Evolutionary conservation across 805 yeast genomes (phyloP).

Genomic region (Sugiyamaella mastotermitis): DNA sequence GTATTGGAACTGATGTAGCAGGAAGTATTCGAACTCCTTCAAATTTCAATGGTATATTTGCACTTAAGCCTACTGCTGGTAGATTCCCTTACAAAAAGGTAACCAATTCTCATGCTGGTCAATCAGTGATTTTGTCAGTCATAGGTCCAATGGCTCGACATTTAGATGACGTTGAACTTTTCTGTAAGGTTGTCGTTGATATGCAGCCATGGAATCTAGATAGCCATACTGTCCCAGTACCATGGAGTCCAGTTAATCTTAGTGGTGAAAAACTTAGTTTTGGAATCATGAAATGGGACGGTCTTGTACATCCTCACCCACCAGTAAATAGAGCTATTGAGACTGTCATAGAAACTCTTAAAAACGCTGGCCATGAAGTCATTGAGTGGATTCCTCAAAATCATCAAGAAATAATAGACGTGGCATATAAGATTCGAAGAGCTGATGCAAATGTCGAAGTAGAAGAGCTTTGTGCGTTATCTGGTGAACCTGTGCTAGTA

Average conservation of each 20-base stretch:
- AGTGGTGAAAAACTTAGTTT: conserved; percentile 33
- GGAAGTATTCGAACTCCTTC: conserved; percentile 50
- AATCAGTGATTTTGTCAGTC: conserved; percentile 34
- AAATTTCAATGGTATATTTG: conserved; percentile 33
- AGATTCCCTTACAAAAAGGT: conserved; percentile 26
- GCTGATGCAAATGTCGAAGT: conserved; percentile 30
- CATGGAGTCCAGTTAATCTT: conserved; percentile 21
- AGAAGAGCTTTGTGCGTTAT: conserved; percentile 47
- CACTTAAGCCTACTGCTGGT: conserved; percentile 12
- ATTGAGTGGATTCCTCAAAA: conserved; percentile 11
- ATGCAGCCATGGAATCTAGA: conserved; percentile 41
- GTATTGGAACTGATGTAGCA: conserved; percentile 50
- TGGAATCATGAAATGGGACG: conserved; percentile 41
- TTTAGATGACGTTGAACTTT: conserved; percentile 34
- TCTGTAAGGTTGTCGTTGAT: conserved; percentile 33
- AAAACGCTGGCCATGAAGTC: conserved; percentile 44
- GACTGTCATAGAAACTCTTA: conserved; percentile 10
- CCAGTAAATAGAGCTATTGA: conserved; percentile 37
- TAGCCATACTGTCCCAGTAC: conserved; percentile 36
- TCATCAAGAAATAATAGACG: conserved; percentile 18
- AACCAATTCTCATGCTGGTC: conserved; percentile 32
- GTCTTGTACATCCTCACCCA: conserved; percentile 41
- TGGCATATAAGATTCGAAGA: conserved; percentile 21
- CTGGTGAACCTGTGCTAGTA: conserved; percentile 42
- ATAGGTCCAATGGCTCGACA: conserved; percentile 44